Evolutionary conservation across 768 basidiomycete species (phyloP), one percentile per base, ranked within the genome.

Genomic region (Candolleomyces aberdarensis): DNA sequence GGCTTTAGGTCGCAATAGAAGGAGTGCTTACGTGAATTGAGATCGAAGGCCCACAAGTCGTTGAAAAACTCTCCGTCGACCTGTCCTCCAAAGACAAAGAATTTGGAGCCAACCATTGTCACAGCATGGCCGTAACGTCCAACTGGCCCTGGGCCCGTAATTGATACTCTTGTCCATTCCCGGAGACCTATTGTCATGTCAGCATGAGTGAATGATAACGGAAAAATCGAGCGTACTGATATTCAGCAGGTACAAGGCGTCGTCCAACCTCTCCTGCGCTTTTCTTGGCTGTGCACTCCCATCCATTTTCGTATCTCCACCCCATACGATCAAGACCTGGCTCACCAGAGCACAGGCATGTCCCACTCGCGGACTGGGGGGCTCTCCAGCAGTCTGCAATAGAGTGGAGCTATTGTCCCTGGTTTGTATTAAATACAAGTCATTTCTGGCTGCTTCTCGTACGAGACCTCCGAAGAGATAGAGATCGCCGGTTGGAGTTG

Each of bases 381-480:
- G 77, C 67, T 96, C 93, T 5, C 97, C 97, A 13, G 82, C 84
- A 0, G 96, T 97, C 71, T 95, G 91, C 36, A 98, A 77, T 11
- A 94, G 81, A 11, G 86, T 87, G 8, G 93, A 89, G 15, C 89
- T 84, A 61, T 93, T 82, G 64, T 93, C 88, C 46, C 87, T 81
- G 3, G 89, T 85, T 43, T 88, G 88, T 70, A 98, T 88, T n/a
- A 92, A 77, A 74, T 96, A 98, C 31, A 99, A 80, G 76, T 99
- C 97, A 74, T 97, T 97, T 56, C 88, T 84, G 39, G 95, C 89
- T 9, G 84, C 76, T 70, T 98, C 96, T 43, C 90, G 85, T 15
- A 98, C 95, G 62, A 99, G 89, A 63, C 97, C 97, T 63, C 97
- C 97, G 65, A 99, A 99, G 63, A 99, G 82, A 75, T 94, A 96